Base-by-base conservation (phyloP, 1,139 yeast species). In the Nakaseomyces glabratus region DNA sequence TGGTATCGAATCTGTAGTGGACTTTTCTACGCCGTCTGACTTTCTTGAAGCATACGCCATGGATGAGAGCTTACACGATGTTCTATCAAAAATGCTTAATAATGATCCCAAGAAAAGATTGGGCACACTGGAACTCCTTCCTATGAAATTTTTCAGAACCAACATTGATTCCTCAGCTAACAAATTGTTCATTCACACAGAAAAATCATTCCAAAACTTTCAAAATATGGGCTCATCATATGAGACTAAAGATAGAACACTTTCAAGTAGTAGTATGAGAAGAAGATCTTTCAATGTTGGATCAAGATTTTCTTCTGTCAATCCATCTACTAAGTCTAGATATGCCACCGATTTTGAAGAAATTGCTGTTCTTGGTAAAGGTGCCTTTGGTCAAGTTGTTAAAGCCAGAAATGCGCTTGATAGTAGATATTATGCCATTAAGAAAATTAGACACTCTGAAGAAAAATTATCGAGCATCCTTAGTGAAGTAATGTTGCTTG, bases 351-450 rank as follows among this genome's bases (percentile, higher is more conserved):
- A 93, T 54, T 93, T 93, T 57, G 98, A 90, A 57, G 98, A 90
- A 55, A 81, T 86, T 30, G 93, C 93, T 0, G 72, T 76, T 16
- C 61, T 93, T n/a, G 98, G 99, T 2, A 76, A 79, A 49, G 99
- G 99, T 21, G 98, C 94, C 0, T 93, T 81, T 62, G 99, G 98
- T 6, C 95, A 88, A 55, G 99, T 93, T 9, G 95, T 90, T 12
- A 88, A 88, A 51, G 98, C 93, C 0, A 68, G 98, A 42, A 88
- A 86, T 56, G 72, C 88, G 43, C 71, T 90, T 45, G 99, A 93
- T 53, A 97, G 98, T 14, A 71, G 96, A 4, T 82, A 82, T 48
- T 93, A 93, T 58, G 99, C 98, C 0, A 76, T 93, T 41, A 93
- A 93, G 54, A 88, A 86, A 51, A 82, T 93, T 36, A 76, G 81